A percentile compares a stretch with the other conserved stretches of the same genome.
These are phyloP conservation scores for Lentinus tigrinus DNA, from an alignment of 768 basidiomycete genomes.

Conservation along the genomic window DNA sequence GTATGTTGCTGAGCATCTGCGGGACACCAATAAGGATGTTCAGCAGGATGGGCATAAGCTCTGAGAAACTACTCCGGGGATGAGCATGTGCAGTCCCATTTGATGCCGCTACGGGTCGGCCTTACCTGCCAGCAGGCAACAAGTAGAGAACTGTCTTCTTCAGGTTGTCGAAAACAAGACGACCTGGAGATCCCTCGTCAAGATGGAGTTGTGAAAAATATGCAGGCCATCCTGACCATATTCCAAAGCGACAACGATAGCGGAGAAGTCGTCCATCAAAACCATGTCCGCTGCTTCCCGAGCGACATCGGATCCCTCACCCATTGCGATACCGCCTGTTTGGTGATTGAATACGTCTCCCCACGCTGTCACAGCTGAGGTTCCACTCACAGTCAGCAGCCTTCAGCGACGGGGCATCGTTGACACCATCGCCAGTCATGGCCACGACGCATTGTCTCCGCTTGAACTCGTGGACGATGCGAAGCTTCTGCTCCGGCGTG, in stretches of 20 bases:
- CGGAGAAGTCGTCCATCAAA: constrained; percentile 61
- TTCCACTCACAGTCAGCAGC: constrained; percentile 41
- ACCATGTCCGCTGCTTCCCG: constrained; percentile 61
- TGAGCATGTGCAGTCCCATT: not conserved
- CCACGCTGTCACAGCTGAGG: not conserved
- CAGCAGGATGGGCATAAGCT: constrained; percentile 57
- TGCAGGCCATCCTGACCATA: constrained; percentile 38
- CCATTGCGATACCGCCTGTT: constrained; percentile 55
- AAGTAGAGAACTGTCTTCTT: constrained; percentile 50
- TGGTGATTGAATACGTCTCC: not conserved
- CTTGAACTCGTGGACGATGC: constrained; percentile 60
- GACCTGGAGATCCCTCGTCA: constrained; percentile 26
- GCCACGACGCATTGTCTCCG: constrained; percentile 48
- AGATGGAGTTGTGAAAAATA: not conserved
- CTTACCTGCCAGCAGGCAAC: constrained; percentile 48
- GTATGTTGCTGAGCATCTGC: constrained; percentile 41
- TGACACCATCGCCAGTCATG: constrained; percentile 66
- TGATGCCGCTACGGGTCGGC: not conserved
- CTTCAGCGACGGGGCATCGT: constrained; percentile 55
- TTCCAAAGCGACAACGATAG: constrained; percentile 59
- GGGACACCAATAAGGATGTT: constrained; percentile 49
- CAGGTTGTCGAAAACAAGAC: constrained; percentile 60
- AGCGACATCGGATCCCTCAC: constrained; percentile 48
- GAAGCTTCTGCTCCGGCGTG: constrained; percentile 59
- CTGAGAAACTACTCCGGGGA: constrained; percentile 45